Evolutionary conservation across 148 eudicot species (phyloP).

Genomic region (Rhododendron henanense): DNA sequence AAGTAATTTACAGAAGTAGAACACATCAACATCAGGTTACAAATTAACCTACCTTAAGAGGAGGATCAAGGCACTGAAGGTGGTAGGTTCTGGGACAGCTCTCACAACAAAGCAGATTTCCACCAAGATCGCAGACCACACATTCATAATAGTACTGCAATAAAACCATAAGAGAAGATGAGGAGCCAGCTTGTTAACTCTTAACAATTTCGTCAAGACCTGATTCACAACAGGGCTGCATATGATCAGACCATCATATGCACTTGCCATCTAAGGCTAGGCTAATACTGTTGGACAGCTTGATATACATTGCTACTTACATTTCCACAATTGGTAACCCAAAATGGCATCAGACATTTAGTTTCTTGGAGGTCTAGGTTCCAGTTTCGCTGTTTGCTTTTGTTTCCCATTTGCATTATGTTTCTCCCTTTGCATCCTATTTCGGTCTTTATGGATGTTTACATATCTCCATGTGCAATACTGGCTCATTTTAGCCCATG

Average conservation of each 20-base stretch:
- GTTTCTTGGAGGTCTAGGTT: neutral
- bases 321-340: neutral
- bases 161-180: constrained; percentile 25
- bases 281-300: neutral
- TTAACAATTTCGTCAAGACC: neutral
- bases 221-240: neutral
- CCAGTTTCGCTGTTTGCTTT: neutral
- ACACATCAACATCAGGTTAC: neutral
- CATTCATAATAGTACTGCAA: constrained; percentile 88
- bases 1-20: constrained; percentile 4
- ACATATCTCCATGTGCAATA: neutral
- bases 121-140: constrained; percentile 87
- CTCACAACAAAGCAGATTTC: constrained; percentile 87
- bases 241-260: neutral
- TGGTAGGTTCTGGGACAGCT: constrained; percentile 89
- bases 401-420: neutral
- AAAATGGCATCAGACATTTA: neutral
- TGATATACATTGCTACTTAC: neutral
- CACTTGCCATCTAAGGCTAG: constrained; percentile 4
- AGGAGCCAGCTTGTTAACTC: constrained; percentile 10
- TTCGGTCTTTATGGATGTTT: neutral
- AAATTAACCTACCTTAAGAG: constrained; percentile 66
- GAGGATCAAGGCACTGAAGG: constrained; percentile 88
- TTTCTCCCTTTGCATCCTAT: neutral
- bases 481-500: neutral